Evolutionary conservation across 352 stramenopile genomes (phyloP).

Genomic region (Albugo candida): DNA sequence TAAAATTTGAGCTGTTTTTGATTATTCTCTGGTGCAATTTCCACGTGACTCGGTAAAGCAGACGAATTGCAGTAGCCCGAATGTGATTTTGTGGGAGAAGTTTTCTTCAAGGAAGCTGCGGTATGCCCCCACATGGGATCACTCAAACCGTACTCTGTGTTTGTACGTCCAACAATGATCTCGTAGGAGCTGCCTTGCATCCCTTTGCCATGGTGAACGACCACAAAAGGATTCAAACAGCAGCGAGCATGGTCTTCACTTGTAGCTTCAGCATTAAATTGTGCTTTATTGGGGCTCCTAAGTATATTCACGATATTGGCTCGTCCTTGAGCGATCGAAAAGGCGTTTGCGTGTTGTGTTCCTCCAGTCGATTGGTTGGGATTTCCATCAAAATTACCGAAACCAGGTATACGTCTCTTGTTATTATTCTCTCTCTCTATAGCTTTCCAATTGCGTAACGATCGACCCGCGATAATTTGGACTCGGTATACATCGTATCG

Average conservation of each 20-base stretch:
- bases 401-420: no score
- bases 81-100: no score
- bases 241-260: not conserved
- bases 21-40: conserved; percentile 6
- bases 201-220: conserved; percentile 36
- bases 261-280: not conserved
- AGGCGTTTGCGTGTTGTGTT: no score
- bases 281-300: no score
- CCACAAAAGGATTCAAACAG: conserved; percentile 38
- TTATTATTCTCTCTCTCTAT: no score
- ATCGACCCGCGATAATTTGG: conserved; percentile 30
- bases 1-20: conserved; percentile 70
- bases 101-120: no score
- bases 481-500: conserved; percentile 62
- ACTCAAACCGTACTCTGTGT: conserved; percentile 63
- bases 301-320: no score
- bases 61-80: conserved; percentile 9
- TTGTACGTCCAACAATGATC: conserved; percentile 53
- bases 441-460: no score
- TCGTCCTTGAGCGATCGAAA: no score
- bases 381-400: no score
- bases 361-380: no score
- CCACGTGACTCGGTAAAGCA: conserved; percentile 26
- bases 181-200: conserved; percentile 15
- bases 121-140: conserved; percentile 25